phyloP scores from a whole-genome alignment of 177 flowering plant species.

The Vitis hybrid region DNA sequence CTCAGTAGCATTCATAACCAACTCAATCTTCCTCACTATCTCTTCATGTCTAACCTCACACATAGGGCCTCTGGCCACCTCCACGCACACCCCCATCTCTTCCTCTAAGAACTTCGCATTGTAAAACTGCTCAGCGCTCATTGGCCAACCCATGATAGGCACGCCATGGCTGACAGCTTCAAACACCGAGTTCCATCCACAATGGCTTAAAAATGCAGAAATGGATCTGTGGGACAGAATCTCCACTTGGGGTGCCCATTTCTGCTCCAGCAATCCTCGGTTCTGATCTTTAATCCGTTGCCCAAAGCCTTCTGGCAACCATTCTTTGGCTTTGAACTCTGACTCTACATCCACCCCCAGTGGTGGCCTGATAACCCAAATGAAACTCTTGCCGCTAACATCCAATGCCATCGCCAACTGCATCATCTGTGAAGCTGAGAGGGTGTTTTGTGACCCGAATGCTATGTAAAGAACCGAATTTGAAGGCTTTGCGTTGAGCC shows the following conservation, averaged over 20 bases:
- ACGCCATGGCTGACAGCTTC: constrained; percentile 50
- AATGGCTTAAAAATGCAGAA: constrained; percentile 43
- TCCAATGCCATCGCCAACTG: constrained; percentile 47
- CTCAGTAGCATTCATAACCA: constrained; percentile 30
- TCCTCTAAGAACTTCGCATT: constrained; percentile 45
- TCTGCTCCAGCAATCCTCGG: constrained; percentile 35
- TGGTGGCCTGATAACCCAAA: constrained; percentile 64
- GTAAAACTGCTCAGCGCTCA: constrained; percentile 56
- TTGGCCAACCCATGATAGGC: constrained; percentile 57
- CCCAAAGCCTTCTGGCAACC: constrained; percentile 54
- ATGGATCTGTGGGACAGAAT: constrained; percentile 41
- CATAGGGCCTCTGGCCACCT: constrained; percentile 47
- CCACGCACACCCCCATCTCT: constrained; percentile 51
- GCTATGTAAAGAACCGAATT: constrained; percentile 40
- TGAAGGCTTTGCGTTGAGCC: constrained; percentile 30
- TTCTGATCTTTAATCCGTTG: constrained; percentile 18
- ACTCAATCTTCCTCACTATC: constrained; percentile 21
- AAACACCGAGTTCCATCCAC: constrained; percentile 72
- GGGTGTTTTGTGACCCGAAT: constrained; percentile 46
- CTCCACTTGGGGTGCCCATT: constrained; percentile 62
- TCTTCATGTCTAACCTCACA: constrained; percentile 32
- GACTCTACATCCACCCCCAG: constrained; percentile 35
- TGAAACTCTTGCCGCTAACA: constrained; percentile 30
- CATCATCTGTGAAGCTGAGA: constrained; percentile 37
- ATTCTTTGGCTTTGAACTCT: constrained; percentile 34